These are phyloP conservation scores for Eudorina sp. DNA, from an alignment of 139 green algal genomes.

Conservation along the genomic window DNA sequence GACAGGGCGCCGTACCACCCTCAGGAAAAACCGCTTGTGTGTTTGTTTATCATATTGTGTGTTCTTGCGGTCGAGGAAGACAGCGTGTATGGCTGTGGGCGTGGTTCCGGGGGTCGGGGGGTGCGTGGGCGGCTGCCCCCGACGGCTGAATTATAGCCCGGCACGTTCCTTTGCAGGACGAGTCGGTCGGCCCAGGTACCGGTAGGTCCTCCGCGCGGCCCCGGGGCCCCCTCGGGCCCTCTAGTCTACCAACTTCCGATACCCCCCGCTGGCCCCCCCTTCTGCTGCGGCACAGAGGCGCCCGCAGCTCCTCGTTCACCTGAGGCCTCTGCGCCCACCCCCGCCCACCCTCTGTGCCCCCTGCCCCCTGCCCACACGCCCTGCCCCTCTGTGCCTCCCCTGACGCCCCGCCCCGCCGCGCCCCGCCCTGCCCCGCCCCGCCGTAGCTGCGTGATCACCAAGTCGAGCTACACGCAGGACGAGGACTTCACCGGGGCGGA, in stretches of 20 bases:
- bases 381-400: not conserved
- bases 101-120: too few species aligned
- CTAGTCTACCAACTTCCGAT: not conserved
- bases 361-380: not conserved
- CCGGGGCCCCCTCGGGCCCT: not conserved
- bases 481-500: constrained; percentile 75
- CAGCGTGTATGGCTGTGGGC: too few species aligned
- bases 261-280: not conserved
- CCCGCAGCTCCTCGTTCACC: too few species aligned
- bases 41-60: too few species aligned
- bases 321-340: not conserved
- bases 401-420: not conserved
- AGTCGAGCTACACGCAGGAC: constrained; percentile 78
- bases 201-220: not conserved
- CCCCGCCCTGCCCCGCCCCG: not conserved
- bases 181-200: too few species aligned
- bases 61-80: too few species aligned
- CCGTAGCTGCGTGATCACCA: constrained; percentile 85
- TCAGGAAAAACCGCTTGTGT: too few species aligned
- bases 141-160: too few species aligned
- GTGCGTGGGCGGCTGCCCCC: not conserved
- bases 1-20: too few species aligned
- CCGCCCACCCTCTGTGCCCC: not conserved
- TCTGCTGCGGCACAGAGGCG: too few species aligned
- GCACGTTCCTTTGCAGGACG: too few species aligned